Evolutionary conservation across 768 basidiomycete genomes (phyloP).

Genomic region (Boletales sp.): DNA sequence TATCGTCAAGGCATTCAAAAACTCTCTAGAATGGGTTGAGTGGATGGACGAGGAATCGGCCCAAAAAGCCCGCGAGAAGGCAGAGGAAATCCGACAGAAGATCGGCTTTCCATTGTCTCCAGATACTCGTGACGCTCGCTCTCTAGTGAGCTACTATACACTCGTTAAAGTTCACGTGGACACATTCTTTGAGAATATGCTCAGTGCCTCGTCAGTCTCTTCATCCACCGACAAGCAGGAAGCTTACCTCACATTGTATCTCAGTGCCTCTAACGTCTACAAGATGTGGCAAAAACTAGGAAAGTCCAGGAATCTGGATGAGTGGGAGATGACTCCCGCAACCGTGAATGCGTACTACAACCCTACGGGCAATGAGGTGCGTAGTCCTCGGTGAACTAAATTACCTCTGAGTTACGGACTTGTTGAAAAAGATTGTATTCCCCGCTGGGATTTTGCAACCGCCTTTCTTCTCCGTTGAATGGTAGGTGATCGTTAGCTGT

Average conservation of each 20-base stretch:
- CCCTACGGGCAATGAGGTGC: slow-evolving; percentile 82
- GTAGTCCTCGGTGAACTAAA: neutral
- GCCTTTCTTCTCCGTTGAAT: slow-evolving; percentile 83
- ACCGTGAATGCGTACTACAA: slow-evolving; percentile 88
- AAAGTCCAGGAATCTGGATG: slow-evolving; percentile 57
- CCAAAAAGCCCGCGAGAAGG: slow-evolving; percentile 81
- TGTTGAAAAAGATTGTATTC: slow-evolving; percentile 72
- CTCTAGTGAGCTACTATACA: slow-evolving; percentile 72
- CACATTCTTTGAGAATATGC: slow-evolving; percentile 82
- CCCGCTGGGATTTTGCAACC: slow-evolving; percentile 93
- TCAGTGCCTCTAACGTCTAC: slow-evolving; percentile 54
- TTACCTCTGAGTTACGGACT: neutral
- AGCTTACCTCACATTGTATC: slow-evolving; percentile 9
- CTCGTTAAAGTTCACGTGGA: slow-evolving; percentile 59
- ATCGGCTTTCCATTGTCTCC: slow-evolving; percentile 92
- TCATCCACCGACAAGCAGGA: neutral
- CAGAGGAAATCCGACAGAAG: slow-evolving; percentile 59
- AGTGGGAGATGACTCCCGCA: slow-evolving; percentile 88
- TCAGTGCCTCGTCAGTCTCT: slow-evolving; percentile 51
- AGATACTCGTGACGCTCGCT: slow-evolving; percentile 65
- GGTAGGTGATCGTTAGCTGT: slow-evolving; percentile 40
- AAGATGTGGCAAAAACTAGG: slow-evolving; percentile 79
- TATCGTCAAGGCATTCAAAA: slow-evolving; percentile 80
- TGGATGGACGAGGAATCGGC: slow-evolving; percentile 94
- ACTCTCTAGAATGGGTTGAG: slow-evolving; percentile 63